Base-by-base conservation (phyloP, 228 moss, liverwort and hornwort genomes). In the Sphagnum fallax region DNA sequence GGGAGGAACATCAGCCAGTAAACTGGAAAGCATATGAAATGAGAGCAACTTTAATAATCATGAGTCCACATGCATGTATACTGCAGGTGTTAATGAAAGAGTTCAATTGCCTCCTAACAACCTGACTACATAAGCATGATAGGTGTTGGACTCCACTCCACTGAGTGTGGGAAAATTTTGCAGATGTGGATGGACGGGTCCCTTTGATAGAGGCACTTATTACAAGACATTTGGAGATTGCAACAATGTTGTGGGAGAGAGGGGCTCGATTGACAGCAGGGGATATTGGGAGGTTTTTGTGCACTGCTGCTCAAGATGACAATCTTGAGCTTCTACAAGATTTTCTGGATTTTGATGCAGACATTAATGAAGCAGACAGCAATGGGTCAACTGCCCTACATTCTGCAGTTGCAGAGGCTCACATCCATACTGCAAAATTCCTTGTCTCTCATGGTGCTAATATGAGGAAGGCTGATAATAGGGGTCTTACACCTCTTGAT, bases 341-440 rank as follows among this genome's bases (percentile, higher is more conserved):
- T 14, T 90, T 88, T 48, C 61, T 93, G 16, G 64, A 32, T 12
- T 87, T 78, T 66, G 93, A 84, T 11, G 81, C 83, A 48, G 78
- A 78, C 70, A 83, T 93, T 8, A 87, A 97, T 52, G 82, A 86
- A 48, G 55, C 6, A 5, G 83, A 87, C 60, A 32, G 62, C 5
- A 88, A 91, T 59, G 93, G 93, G 49, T 75, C 76, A 10, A 93
- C 91, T 3, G 87, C 91, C 32, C 82, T 97, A 9, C 97, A 93
- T 67, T 57, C 87, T 51, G 89, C 91, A 8, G 88, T 90, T 53
- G 55, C 73, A 51, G 70, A 90, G 5, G 83, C 83, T 69, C 65
- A 74, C 4, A 8, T 62, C 47, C 6, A 70, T 49, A 76, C 84
- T 67, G 82, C 16, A 13, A 84, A 78, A 72, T 85, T 82, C 62